Evolutionary conservation across 2,329 filamentous ascomycete species (phyloP).

Genomic region (Parastagonospora nodorum): DNA sequence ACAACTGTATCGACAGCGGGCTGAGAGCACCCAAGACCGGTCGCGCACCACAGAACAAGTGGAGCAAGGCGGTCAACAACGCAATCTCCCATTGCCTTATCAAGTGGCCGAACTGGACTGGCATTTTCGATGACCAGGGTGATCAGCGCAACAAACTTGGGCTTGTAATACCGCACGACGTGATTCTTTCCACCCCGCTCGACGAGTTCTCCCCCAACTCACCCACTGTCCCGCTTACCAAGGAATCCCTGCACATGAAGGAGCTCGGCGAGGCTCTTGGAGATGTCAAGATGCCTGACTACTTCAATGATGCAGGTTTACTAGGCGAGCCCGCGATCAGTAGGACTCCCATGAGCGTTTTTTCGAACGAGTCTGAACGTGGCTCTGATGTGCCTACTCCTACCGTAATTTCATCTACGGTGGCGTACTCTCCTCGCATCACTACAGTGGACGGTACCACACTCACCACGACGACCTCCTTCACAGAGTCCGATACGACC

Average conservation of each 20-base stretch:
- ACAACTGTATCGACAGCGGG: conserved; percentile 35
- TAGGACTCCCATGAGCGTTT: not conserved
- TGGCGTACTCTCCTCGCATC: conserved; percentile 1
- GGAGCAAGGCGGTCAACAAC: conserved; percentile 23
- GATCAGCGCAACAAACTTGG: conserved; percentile 22
- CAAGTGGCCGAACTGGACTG: conserved; percentile 32
- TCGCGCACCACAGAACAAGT: conserved; percentile 13
- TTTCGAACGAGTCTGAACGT: conserved; percentile 16
- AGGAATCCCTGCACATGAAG: conserved; percentile 9
- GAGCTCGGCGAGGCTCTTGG: conserved; percentile 6
- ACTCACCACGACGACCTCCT: conserved; percentile 89
- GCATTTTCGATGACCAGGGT: conserved; percentile 28
- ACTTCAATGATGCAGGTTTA: not conserved
- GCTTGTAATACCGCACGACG: conserved; percentile 14
- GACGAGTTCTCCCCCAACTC: conserved; percentile 1
- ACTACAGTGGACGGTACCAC: conserved; percentile 84
- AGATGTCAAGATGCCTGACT: not conserved
- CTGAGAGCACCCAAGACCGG: conserved; percentile 29
- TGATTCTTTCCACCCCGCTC: conserved; percentile 13
- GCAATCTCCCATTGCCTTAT: conserved; percentile 25
- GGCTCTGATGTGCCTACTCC: conserved; percentile 14
- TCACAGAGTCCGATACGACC: conserved; percentile 87
- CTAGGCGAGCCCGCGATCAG: not conserved
- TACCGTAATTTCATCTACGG: conserved; percentile 40
- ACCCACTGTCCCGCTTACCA: conserved; percentile 7